Percentiles rank a stretch among this genome's conserved stretches.
These are phyloP conservation scores for Skeletonema costatum DNA, from an alignment of 108 stramenopile genomes.

Conservation along the genomic window DNA sequence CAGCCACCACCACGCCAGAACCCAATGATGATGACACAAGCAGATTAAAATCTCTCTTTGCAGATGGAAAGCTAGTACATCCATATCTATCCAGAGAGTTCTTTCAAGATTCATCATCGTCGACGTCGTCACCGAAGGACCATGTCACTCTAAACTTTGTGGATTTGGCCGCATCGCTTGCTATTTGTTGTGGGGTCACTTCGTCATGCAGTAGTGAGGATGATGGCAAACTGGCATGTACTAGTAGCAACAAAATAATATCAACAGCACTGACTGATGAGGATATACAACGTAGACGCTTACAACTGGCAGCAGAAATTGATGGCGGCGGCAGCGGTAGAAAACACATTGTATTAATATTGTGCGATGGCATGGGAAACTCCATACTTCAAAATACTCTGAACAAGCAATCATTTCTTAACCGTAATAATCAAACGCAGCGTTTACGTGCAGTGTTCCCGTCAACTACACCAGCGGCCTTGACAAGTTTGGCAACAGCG, in stretches of 20 bases:
- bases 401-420: conserved; percentile 6
- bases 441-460: conserved; percentile 42
- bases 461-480: conserved; percentile 36
- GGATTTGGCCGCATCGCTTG: conserved; percentile 25
- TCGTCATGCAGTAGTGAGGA: background rate
- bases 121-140: background rate
- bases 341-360: conserved; percentile 30
- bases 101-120: background rate
- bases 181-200: conserved; percentile 25
- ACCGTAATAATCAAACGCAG: conserved; percentile 10
- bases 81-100: conserved; percentile 19
- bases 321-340: conserved; percentile 7
- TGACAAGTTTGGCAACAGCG: conserved; percentile 37
- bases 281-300: conserved; percentile 15
- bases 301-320: conserved; percentile 25
- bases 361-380: conserved; percentile 48
- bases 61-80: conserved; percentile 25
- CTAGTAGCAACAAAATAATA: background rate
- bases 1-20: background rate
- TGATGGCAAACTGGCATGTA: background rate
- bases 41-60: conserved; percentile 19
- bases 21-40: background rate
- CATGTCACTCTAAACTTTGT: conserved; percentile 16
- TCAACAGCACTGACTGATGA: background rate
- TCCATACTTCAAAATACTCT: conserved; percentile 11